A percentile compares a stretch with the other conserved stretches of the same genome.
Conservation (phyloP, 495 filamentous ascomycete species). For the Bacidia gigantensis region DNA sequence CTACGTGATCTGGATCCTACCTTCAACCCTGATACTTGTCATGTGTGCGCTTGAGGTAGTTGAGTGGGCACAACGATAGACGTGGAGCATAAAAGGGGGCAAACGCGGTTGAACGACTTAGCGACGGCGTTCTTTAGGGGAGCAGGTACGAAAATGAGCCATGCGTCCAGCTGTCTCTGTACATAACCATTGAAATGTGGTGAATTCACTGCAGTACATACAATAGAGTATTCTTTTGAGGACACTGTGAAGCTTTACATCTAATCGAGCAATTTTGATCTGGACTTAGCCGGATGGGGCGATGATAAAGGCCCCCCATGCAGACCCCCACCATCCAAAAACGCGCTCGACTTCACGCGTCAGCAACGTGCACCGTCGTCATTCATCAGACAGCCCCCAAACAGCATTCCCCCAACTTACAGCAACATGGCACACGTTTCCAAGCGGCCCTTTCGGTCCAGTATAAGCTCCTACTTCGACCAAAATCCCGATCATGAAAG, state of each 20-base stretch:
- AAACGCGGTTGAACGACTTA: background rate
- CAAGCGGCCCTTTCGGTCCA: slow-evolving; percentile 32
- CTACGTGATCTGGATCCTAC: slow-evolving; percentile 95
- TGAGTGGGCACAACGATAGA: slow-evolving; percentile 54
- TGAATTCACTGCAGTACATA: too few species aligned
- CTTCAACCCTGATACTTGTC: slow-evolving; percentile 80
- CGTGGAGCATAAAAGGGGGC: background rate
- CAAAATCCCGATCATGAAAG: slow-evolving; percentile 10
- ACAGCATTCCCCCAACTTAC: background rate
- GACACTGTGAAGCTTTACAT: too few species aligned
- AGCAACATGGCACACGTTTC: slow-evolving; percentile 8
- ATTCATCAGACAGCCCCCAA: background rate
- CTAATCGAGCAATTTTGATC: too few species aligned
- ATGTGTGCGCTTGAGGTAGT: slow-evolving; percentile 86
- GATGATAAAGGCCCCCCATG: too few species aligned
- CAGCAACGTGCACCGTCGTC: background rate
- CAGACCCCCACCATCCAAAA: too few species aligned
- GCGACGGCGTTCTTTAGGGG: background rate
- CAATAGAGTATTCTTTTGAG: too few species aligned
- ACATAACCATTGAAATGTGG: too few species aligned
- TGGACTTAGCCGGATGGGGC: too few species aligned
- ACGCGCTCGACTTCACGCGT: too few species aligned
- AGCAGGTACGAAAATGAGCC: background rate
- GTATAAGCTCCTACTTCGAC: slow-evolving; percentile 28
- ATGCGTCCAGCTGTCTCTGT: too few species aligned